Evolutionary conservation across 2,329 filamentous ascomycete species (phyloP), one percentile per base, ranked within the genome.

Genomic region (Colletotrichum sp.): DNA sequence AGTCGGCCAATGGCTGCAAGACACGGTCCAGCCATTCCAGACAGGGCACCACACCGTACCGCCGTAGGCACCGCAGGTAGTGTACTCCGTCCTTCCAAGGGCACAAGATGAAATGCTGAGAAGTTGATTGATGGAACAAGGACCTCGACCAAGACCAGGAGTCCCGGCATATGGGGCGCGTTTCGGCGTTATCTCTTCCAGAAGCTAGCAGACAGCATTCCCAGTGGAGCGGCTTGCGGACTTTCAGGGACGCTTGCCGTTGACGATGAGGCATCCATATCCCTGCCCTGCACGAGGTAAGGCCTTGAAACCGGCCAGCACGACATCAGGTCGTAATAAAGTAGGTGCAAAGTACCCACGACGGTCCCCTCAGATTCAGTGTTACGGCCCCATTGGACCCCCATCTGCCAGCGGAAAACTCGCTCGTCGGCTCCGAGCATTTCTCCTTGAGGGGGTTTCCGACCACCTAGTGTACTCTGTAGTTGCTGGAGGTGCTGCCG

Each of bases 311-410:
- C 70, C 29, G 70, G 64, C 69, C 70, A 73, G 73, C 70, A 73
- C 70, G 73, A 65, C 70, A 76, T 73, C 64, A 52, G 64, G 70
- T 76, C 64, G 65, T 16, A 76, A 69, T 76, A 69, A 69, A 73
- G 57, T 69, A 76, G 34, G 34, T 63, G 32, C 66, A 30, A n/a
- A 39, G 62, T 65, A 69, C 63, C 57, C 69, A 64, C 69, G 64
- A 64, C 44, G 27, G 69, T 59, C 64, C 44, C 70, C 29, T 76
- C 73, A 61, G 63, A 65, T 73, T 73, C 73, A 69, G 73, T 69
- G 73, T n/a, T 62, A 11, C 57, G 8, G 39, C 36, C 44, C 66
- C 44, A 44, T 59, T 59, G 25, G 25, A 16, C 44, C 36, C 64
- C 64, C 71, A 69, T 55, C 19, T 69, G 44, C 11, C 66, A 25